Percentiles rank a stretch among this genome's conserved stretches.
Conservation (phyloP, 1,284 basidiomycete species). For the Uromyces viciae-fabae region DNA sequence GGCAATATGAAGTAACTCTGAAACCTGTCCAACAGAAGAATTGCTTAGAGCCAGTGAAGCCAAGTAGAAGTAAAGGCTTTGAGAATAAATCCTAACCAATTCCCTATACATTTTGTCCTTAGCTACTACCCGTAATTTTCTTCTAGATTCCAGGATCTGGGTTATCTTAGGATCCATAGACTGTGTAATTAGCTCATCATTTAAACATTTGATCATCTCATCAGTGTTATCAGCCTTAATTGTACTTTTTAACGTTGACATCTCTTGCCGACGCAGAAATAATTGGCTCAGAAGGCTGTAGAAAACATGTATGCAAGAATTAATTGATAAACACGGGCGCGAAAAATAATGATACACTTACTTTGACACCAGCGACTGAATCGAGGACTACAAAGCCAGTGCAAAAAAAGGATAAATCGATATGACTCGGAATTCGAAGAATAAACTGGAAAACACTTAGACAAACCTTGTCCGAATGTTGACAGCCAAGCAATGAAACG, state of each 20-base stretch:
- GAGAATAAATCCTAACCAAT: slow-evolving; percentile 27
- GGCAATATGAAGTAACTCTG: slow-evolving; percentile 34
- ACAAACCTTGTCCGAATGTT: slow-evolving; percentile 82
- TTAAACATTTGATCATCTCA: background rate
- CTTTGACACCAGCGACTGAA: slow-evolving; percentile 74
- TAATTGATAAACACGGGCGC: slow-evolving; percentile 4
- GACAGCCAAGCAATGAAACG: slow-evolving; percentile 71
- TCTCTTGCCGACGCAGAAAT: slow-evolving; percentile 18
- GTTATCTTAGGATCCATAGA: slow-evolving; percentile 28
- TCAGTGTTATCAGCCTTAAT: background rate
- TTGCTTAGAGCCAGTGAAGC: too few species aligned
- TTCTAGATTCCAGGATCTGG: background rate
- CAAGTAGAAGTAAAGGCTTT: too few species aligned
- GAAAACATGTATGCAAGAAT: background rate
- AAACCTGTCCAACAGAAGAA: slow-evolving; percentile 11
- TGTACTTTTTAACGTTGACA: slow-evolving; percentile 22
- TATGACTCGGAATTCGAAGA: background rate
- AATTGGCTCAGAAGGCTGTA: slow-evolving; percentile 17
- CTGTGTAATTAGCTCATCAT: slow-evolving; percentile 6
- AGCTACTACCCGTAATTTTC: background rate
- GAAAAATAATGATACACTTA: slow-evolving; percentile 52
- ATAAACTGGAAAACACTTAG: background rate
- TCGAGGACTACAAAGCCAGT: slow-evolving; percentile 60
- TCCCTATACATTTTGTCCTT: background rate
- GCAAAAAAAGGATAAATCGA: background rate